Conservation (phyloP, 805 yeast species). For the Wickerhamomyces sydowiorum region DNA sequence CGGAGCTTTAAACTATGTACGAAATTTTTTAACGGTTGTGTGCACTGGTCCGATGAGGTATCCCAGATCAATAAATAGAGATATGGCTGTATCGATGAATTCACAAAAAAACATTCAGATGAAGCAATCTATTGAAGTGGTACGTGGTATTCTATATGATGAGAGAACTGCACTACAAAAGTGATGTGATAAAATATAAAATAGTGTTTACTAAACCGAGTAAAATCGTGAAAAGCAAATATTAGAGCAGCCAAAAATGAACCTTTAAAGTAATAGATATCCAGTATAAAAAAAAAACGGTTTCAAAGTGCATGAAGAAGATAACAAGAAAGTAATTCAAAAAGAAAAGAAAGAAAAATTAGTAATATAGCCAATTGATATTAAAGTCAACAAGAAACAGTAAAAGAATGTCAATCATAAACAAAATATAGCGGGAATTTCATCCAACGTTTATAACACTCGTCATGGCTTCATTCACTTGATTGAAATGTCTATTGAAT, state of each 20-base stretch:
- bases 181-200: not conserved
- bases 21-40: slow-evolving; percentile 1
- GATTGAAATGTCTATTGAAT: slow-evolving; percentile 31
- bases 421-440: not conserved
- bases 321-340: too few relatives aligned
- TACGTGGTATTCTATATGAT: too few relatives aligned
- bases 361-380: too few relatives aligned
- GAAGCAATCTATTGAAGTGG: too few relatives aligned
- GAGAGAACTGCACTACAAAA: not conserved
- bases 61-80: not conserved
- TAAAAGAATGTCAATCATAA: not conserved
- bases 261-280: not conserved
- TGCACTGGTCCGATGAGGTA: slow-evolving; percentile 1
- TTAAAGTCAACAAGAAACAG: too few relatives aligned
- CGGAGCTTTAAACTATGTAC: not conserved
- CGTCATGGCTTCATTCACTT: slow-evolving; percentile 36
- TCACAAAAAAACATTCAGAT: not conserved
- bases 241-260: not conserved
- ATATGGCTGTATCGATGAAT: not conserved
- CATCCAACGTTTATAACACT: slow-evolving; percentile 19
- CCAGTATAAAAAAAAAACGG: not conserved
- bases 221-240: not conserved
- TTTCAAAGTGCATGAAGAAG: not conserved
- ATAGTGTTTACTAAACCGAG: not conserved
- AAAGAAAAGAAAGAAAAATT: too few relatives aligned